Evolutionary conservation across 352 stramenopile genomes (phyloP), one percentile per base, ranked within the genome.

Genomic region (Globisporangium yorkense): DNA sequence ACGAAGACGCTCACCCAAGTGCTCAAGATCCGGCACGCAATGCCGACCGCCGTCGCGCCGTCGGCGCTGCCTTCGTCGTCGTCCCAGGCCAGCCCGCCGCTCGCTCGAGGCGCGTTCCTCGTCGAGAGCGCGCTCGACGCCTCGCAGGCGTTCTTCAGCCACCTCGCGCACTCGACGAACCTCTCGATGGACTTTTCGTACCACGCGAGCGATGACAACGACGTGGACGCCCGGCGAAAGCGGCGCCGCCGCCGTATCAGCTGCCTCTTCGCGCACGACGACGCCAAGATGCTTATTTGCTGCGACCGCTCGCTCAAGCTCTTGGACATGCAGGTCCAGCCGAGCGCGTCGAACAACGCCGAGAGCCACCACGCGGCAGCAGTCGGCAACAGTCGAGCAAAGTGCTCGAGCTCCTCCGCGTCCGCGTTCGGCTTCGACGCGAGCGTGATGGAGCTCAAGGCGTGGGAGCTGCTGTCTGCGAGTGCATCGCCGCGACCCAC

Each of bases 21-120:
- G 44, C 70, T 88, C 50, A 88, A 87, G 59, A 86, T 92, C 43
- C 78, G 82, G 35, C 83, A 92, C 56, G 68, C 78, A 5, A 58
- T 89, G 31, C 76, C 74, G 48, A 49, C 67, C 35, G 59, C 44
- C n/a, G 57, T 66, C 20, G 44, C 57, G 24, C 48, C 59, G 18
- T 61, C 67, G 18, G 71, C 67, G 41, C 45, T 51, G 20, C 21
- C 55, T 29, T 51, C 53, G 20, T 16, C 54, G 27, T 46, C 62
- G 15, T 60, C 65, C 39, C 66, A 64, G 54, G 66, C 59, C 15
- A 72, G 71, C 49, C 68, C 66, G 10, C 76, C 68, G 20, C 10
- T 61, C 6, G 61, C 40, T n/a, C 20, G 51, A 18, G 52, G 50
- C 7, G 39, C 39, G 54, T 41, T 29, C 47, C 45, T 91, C 16